Conservation (phyloP, 169 alveolate genomes). For the Eimeria praecox region DNA sequence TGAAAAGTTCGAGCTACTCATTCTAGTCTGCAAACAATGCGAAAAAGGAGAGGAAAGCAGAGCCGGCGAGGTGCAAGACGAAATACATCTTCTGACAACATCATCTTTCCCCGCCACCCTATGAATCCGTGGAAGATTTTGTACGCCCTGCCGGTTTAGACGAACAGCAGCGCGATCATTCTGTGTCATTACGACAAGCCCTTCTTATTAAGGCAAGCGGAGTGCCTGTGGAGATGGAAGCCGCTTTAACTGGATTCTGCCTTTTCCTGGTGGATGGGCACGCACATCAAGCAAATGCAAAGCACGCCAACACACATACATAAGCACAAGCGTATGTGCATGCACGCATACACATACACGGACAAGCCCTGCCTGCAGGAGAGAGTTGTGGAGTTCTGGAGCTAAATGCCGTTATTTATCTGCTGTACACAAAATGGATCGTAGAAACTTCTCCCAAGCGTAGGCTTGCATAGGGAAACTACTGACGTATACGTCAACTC, state of each 20-base stretch:
- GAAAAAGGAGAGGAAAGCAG: background rate
- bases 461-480: background rate
- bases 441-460: background rate
- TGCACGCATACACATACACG: background rate
- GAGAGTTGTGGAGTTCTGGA: background rate
- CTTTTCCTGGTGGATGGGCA: background rate
- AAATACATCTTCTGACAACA: background rate
- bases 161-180: background rate
- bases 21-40: background rate
- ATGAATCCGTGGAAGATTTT: background rate
- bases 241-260: background rate
- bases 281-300: background rate
- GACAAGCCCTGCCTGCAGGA: background rate
- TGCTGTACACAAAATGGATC: background rate
- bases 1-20: background rate
- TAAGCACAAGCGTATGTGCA: background rate
- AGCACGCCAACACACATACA: background rate
- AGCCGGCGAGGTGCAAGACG: background rate
- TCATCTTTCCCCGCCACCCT: background rate
- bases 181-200: background rate
- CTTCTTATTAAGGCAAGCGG: background rate
- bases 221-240: background rate
- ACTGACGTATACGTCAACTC: background rate
- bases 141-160: background rate
- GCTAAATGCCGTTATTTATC: background rate